Evolutionary conservation across 345 rosid species (phyloP).

Genomic region (Lumnitzera littorea): DNA sequence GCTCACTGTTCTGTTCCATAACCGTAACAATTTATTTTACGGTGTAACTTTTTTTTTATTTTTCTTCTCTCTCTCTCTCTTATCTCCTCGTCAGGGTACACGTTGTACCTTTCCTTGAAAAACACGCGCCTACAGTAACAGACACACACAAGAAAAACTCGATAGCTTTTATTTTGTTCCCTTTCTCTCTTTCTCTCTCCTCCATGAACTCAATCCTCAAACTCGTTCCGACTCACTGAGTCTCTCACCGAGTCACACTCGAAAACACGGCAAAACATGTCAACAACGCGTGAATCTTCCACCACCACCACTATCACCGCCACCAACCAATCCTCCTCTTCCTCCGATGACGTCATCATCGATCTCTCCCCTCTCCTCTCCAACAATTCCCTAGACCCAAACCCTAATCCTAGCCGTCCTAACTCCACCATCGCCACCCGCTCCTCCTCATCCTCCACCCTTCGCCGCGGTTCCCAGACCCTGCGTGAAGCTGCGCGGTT

Average conservation of each 20-base stretch:
- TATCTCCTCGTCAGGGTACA: neutral
- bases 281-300: neutral
- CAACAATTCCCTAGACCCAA: constrained; percentile 12
- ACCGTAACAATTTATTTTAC: too few species aligned
- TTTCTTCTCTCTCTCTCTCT: too few species aligned
- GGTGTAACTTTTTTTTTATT: too few species aligned
- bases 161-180: neutral
- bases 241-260: neutral
- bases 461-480: constrained; percentile 46
- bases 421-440: constrained; percentile 14
- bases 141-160: neutral
- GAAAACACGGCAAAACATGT: neutral
- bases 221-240: neutral
- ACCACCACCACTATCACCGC: neutral
- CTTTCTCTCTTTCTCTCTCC: neutral
- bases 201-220: neutral
- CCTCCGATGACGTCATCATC: constrained; percentile 46
- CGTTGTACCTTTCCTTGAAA: neutral
- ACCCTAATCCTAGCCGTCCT: constrained; percentile 11
- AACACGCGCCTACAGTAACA: neutral
- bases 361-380: constrained; percentile 64
- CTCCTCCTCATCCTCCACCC: constrained; percentile 16
- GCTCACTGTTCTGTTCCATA: too few species aligned
- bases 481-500: constrained; percentile 78
- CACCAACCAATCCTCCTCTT: constrained; percentile 11